A percentile compares a stretch with the other conserved stretches of the same genome.
Evolutionary conservation across 768 basidiomycete species (phyloP).

Genomic region (Mycena olivaceomarginata): DNA sequence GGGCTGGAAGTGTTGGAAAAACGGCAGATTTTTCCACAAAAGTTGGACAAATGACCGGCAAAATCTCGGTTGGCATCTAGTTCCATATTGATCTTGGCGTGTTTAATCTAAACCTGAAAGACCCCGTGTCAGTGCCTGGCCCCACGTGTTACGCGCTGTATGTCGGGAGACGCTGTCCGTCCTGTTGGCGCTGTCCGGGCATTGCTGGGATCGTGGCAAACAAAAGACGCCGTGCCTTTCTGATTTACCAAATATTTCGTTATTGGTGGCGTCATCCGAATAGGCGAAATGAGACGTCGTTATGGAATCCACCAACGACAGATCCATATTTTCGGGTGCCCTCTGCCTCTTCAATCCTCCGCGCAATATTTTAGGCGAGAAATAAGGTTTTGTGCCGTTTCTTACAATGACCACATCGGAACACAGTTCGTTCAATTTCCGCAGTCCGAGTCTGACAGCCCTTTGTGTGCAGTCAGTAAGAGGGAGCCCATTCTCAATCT

Average conservation of each 20-base stretch:
- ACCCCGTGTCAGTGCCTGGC: background rate
- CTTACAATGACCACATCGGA: background rate
- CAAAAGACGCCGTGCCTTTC: background rate
- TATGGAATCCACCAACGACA: slow-evolving; percentile 32
- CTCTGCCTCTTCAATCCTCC: background rate
- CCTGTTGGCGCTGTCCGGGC: background rate
- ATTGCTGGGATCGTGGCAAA: background rate
- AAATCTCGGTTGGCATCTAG: slow-evolving; percentile 20
- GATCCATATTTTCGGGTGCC: background rate
- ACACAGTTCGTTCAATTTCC: background rate
- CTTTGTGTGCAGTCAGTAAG: too few species aligned
- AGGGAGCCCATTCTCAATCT: too few species aligned
- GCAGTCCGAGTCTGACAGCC: too few species aligned
- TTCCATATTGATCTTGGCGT: background rate
- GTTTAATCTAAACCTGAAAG: background rate
- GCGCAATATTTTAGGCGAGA: background rate
- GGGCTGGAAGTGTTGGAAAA: background rate
- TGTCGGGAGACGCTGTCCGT: background rate
- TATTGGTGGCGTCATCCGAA: slow-evolving; percentile 6
- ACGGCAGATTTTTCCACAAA: background rate
- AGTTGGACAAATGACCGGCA: slow-evolving; percentile 4
- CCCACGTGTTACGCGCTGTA: slow-evolving; percentile 11
- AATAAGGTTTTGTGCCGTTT: slow-evolving; percentile 15
- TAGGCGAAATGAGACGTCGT: slow-evolving; percentile 35
- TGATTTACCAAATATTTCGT: background rate